A percentile compares a stretch with the other conserved stretches of the same genome.
phyloP scores from a whole-genome alignment of 805 yeast genomes.

The Candida nanaspora region DNA sequence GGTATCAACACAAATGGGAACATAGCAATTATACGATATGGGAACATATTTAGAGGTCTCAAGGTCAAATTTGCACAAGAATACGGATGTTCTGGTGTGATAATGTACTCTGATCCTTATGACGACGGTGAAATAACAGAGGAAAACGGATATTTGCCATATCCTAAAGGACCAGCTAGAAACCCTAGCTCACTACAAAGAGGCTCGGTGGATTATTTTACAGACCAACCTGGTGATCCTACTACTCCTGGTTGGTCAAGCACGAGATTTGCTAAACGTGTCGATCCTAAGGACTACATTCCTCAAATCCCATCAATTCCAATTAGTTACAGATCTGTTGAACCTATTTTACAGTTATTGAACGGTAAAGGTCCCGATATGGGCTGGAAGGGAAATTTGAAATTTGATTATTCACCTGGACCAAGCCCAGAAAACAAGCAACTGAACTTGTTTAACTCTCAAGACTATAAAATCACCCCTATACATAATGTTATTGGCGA shows the following conservation, averaged over 20 bases:
- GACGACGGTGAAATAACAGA: conserved; percentile 54
- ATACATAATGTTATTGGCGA: conserved; percentile 43
- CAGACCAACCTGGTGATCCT: conserved; percentile 68
- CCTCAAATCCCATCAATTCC: conserved; percentile 53
- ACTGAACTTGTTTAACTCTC: conserved; percentile 35
- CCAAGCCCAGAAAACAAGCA: conserved; percentile 27
- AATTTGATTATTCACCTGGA: conserved; percentile 39
- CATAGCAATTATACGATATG: conserved; percentile 52
- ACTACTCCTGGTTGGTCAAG: conserved; percentile 71
- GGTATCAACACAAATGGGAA: conserved; percentile 44
- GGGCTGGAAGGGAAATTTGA: conserved; percentile 34
- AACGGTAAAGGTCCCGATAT: conserved; percentile 30
- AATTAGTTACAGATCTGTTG: conserved; percentile 34
- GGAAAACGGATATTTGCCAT: conserved; percentile 46
- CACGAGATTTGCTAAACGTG: conserved; percentile 31
- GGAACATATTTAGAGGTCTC: conserved; percentile 42
- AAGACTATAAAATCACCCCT: conserved; percentile 34
- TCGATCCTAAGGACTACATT: conserved; percentile 32
- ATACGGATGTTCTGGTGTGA: conserved; percentile 55
- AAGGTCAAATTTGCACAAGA: conserved; percentile 56
- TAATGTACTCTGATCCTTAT: conserved; percentile 49
- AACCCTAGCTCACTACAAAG: conserved; percentile 54
- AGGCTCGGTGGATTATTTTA: conserved; percentile 51
- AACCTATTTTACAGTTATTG: conserved; percentile 31
- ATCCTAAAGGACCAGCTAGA: conserved; percentile 63